Evolutionary conservation across 2,329 filamentous ascomycete species (phyloP), one percentile per base, ranked within the genome.

Genomic region (Ascosphaera apis): DNA sequence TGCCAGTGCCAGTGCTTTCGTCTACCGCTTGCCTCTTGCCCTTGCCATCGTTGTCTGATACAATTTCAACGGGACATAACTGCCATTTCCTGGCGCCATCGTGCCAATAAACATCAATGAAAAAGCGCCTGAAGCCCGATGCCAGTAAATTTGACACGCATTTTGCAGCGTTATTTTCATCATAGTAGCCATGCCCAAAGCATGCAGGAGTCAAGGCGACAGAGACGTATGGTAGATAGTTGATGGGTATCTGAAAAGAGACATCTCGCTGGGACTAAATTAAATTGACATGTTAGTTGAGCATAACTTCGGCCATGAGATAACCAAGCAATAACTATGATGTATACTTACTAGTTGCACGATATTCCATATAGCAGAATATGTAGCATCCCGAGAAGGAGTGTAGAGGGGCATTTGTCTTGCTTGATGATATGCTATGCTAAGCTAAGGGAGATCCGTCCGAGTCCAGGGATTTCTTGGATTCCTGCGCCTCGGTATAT

Each of bases 21-120:
- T 21, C 19, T 21, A 4, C 19, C 9, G 4, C 19, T 21, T n/a
- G n/a, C n/a, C n/a, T n/a, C n/a, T n/a, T n/a, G n/a, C n/a, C 45
- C 41, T 48, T 42, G 19, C 42, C 46, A 3, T 42, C 34, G 19
- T 40, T 41, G 37, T 45, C 44, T 18, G 45, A 42, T 25, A 63
- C 62, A 36, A 71, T 55, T 33, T 62, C 50, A 2, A 66, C 66
- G 0, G 72, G 72, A 47, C 72, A 77, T 13, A 76, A 58, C 35
- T 58, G 66, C 68, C 72, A 76, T 30, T 57, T 47, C 21, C 51
- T 52, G 18, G 62, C 58, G 19, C 53, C 57, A 16, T 60, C 46
- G 42, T 75, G 71, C 72, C 72, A 77, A 45, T 72, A 76, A 9
- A 74, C 44, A 48, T 77, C 72, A 18, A 74, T 51, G 31, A 66